Conservation (phyloP, 1,139 yeast species). For the Schwanniomyces etchellsii region DNA sequence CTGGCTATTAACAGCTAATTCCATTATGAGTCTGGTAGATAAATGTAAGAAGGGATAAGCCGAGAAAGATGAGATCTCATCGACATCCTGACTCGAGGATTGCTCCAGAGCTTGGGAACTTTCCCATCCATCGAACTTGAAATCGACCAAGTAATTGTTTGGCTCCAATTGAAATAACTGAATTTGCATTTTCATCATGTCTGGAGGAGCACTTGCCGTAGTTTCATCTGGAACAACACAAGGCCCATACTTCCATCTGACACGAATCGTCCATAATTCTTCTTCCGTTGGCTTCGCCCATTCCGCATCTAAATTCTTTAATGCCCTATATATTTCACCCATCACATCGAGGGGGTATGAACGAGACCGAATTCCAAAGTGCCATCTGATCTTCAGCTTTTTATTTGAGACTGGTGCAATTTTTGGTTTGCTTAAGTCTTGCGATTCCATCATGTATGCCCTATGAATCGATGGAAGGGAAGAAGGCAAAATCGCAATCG, state of each 20-base stretch:
- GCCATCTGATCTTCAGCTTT: constrained; percentile 95
- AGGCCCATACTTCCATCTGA: constrained; percentile 84
- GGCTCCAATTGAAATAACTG: constrained; percentile 95
- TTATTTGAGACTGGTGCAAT: constrained; percentile 73
- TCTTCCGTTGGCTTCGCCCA: constrained; percentile 94
- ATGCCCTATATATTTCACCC: constrained; percentile 96
- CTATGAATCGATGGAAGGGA: constrained; percentile 92
- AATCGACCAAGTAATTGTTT: constrained; percentile 91
- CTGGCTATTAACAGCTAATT: constrained; percentile 76
- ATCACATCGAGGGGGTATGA: constrained; percentile 96
- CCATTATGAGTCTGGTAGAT: constrained; percentile 92
- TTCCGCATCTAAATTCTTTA: constrained; percentile 91
- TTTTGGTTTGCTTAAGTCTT: constrained; percentile 34
- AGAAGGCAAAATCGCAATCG: constrained; percentile 89
- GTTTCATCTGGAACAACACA: constrained; percentile 19
- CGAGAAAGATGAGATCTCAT: constrained; percentile 76
- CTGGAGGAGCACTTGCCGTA: constrained; percentile 18
- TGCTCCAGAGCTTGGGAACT: constrained; percentile 13
- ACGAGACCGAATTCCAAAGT: constrained; percentile 93
- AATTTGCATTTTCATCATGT: constrained; percentile 93
- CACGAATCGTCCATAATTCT: constrained; percentile 94
- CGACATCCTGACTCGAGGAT: constrained; percentile 38
- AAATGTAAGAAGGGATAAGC: constrained; percentile 94
- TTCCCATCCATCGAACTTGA: constrained; percentile 98
- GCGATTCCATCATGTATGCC: constrained; percentile 77